These are phyloP conservation scores for Macaranga tanarius DNA, from an alignment of 441 rosid genomes.

Conservation along the genomic window DNA sequence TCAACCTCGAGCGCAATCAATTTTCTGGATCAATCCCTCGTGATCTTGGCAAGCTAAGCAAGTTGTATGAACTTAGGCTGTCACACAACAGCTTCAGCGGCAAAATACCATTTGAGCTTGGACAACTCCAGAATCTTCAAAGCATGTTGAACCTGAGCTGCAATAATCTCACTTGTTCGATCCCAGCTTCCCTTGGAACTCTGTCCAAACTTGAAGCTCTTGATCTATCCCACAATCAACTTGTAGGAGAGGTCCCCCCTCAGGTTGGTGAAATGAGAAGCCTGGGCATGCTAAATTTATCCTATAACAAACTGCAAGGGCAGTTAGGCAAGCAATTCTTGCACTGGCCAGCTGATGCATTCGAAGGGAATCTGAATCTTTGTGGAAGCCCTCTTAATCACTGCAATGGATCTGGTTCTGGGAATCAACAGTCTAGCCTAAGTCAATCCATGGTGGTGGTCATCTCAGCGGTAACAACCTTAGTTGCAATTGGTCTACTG, in stretches of 20 bases:
- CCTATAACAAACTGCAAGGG: slow-evolving; percentile 66
- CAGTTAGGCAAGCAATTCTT: slow-evolving; percentile 59
- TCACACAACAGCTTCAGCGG: slow-evolving; percentile 64
- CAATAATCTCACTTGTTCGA: slow-evolving; percentile 59
- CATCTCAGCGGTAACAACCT: slow-evolving; percentile 56
- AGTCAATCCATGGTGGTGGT: slow-evolving; percentile 45
- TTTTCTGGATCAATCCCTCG: slow-evolving; percentile 64
- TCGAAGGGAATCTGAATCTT: slow-evolving; percentile 59
- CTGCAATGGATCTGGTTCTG: slow-evolving; percentile 34
- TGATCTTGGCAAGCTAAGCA: slow-evolving; percentile 59
- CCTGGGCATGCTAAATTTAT: slow-evolving; percentile 66
- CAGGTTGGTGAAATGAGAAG: slow-evolving; percentile 63
- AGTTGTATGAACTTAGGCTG: slow-evolving; percentile 61
- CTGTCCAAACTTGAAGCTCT: slow-evolving; percentile 70
- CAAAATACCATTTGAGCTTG: slow-evolving; percentile 59
- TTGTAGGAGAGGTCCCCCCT: slow-evolving; percentile 62
- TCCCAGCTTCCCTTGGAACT: slow-evolving; percentile 62
- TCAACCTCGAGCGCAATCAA: slow-evolving; percentile 51
- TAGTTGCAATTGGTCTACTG: slow-evolving; percentile 59
- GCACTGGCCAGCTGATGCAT: slow-evolving; percentile 65
- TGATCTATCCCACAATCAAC: slow-evolving; percentile 70
- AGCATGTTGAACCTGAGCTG: slow-evolving; percentile 64
- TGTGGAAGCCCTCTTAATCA: slow-evolving; percentile 67
- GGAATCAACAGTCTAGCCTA: slow-evolving; percentile 33
- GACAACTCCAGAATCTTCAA: slow-evolving; percentile 69